These are phyloP conservation scores for Amorphotheca resinae DNA, from an alignment of 495 filamentous ascomycete species.

Conservation along the genomic window DNA sequence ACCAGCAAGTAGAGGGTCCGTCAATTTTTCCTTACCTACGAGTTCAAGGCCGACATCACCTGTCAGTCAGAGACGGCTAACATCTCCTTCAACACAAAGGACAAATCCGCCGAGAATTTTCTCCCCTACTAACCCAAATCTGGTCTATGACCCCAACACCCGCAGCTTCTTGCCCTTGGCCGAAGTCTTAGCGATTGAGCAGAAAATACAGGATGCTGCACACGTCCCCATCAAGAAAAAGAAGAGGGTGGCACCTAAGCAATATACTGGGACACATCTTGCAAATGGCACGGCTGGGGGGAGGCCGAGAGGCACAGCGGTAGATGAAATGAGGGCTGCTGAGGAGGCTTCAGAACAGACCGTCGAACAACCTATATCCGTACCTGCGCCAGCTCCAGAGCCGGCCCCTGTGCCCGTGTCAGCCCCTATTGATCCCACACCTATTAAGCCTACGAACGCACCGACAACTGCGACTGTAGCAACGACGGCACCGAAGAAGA, in stretches of 20 bases:
- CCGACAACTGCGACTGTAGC: neutral
- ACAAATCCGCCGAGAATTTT: slow-evolving; percentile 8
- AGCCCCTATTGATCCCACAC: slow-evolving; percentile 1
- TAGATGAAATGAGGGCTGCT: slow-evolving; percentile 18
- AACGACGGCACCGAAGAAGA: slow-evolving; percentile 2
- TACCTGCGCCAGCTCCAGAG: neutral
- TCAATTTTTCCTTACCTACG: slow-evolving; percentile 83
- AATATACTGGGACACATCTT: slow-evolving; percentile 33
- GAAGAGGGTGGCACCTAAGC: slow-evolving; percentile 33
- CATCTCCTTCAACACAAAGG: slow-evolving; percentile 18
- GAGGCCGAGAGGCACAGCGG: slow-evolving; percentile 24
- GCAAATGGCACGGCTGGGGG: slow-evolving; percentile 24
- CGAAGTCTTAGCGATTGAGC: slow-evolving; percentile 26
- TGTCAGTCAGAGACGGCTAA: slow-evolving; percentile 16
- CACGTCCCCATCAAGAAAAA: slow-evolving; percentile 41
- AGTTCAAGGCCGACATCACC: slow-evolving; percentile 28
- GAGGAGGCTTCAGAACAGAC: neutral
- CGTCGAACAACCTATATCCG: neutral
- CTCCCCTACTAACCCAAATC: slow-evolving; percentile 21
- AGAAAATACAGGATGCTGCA: slow-evolving; percentile 31
- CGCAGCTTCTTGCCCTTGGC: slow-evolving; percentile 37
- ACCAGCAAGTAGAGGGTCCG: slow-evolving; percentile 50
- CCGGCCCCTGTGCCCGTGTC: neutral
- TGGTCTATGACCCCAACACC: slow-evolving; percentile 47
- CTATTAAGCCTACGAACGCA: neutral